Conservation (phyloP, 2,329 filamentous ascomycete species). For the Epicoccum sorghinum region DNA sequence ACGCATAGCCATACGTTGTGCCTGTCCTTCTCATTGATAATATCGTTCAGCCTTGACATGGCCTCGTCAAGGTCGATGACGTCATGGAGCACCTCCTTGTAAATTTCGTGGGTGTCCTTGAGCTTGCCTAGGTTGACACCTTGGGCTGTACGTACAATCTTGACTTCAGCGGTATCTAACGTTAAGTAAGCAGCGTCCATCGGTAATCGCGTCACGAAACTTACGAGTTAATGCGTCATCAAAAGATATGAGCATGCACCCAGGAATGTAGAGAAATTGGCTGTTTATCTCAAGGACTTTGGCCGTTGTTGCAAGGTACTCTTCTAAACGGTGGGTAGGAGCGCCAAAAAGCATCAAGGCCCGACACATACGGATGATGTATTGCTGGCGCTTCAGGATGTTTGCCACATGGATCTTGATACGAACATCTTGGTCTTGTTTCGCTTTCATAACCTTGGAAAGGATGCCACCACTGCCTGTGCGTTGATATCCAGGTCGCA, state of each 20-base stretch:
- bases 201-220: too few relatives aligned
- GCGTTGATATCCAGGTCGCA: conserved; percentile 30
- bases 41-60: conserved; percentile 65
- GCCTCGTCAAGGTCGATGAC: conserved; percentile 73
- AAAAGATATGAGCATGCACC: conserved; percentile 92
- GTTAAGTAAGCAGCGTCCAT: conserved; percentile 48
- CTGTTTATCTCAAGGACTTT: conserved; percentile 84
- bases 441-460: conserved; percentile 35
- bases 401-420: conserved; percentile 67
- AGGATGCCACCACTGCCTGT: conserved; percentile 31
- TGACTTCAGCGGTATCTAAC: conserved; percentile 65
- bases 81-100: conserved; percentile 80
- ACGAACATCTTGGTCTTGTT: conserved; percentile 57
- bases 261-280: conserved; percentile 87
- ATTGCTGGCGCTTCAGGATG: conserved; percentile 79
- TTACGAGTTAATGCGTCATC: conserved; percentile 67
- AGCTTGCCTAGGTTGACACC: conserved; percentile 76
- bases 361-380: conserved; percentile 82
- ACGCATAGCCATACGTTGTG: conserved; percentile 59
- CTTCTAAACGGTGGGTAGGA: conserved; percentile 87
- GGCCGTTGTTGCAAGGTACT: conserved; percentile 87
- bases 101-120: conserved; percentile 75
- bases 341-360: conserved; percentile 89
- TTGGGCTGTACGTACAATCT: conserved; percentile 71
- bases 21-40: conserved; percentile 63